Conservation (phyloP, 2,329 filamentous ascomycete species). For the Cladophialophora chaetospira region DNA sequence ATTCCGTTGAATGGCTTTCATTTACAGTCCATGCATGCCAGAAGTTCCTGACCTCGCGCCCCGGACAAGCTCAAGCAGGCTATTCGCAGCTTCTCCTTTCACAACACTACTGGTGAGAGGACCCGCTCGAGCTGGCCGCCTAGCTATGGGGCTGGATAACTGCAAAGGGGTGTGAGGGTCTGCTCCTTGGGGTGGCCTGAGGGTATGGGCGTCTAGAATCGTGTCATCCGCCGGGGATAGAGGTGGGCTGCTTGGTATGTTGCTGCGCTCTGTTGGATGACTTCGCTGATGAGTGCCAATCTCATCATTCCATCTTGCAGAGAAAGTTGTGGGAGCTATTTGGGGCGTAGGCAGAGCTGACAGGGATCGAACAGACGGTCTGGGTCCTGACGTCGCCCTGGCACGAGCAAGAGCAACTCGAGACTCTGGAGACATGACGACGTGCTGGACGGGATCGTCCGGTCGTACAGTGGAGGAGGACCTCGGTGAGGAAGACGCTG, state of each 20-base stretch:
- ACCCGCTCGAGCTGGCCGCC: conserved; percentile 6
- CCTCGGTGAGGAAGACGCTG: conserved; percentile 17
- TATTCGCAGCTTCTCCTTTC: conserved; percentile 33
- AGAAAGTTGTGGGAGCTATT: conserved; percentile 28
- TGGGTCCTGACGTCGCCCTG: conserved; percentile 27
- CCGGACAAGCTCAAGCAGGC: conserved; percentile 31
- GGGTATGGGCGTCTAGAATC: not conserved
- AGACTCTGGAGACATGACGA: conserved; percentile 18
- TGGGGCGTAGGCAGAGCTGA: conserved; percentile 24
- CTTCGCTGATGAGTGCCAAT: not conserved
- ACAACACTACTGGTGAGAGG: conserved; percentile 32
- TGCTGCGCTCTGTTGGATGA: not conserved
- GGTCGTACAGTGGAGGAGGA: conserved; percentile 24
- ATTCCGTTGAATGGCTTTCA: not conserved
- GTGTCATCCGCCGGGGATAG: conserved; percentile 1
- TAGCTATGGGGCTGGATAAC: conserved; percentile 20
- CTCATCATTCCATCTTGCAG: conserved; percentile 23
- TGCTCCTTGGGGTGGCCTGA: not conserved
- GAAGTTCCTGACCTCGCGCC: conserved; percentile 19
- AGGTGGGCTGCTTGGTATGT: conserved; percentile 27
- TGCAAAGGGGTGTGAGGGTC: conserved; percentile 25
- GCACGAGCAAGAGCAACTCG: conserved; percentile 27
- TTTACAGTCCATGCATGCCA: conserved; percentile 24
- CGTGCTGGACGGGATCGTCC: not conserved
- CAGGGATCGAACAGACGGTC: conserved; percentile 17